Evolutionary conservation across 805 yeast species (phyloP).

Genomic region (Middelhovenomyces tepae): DNA sequence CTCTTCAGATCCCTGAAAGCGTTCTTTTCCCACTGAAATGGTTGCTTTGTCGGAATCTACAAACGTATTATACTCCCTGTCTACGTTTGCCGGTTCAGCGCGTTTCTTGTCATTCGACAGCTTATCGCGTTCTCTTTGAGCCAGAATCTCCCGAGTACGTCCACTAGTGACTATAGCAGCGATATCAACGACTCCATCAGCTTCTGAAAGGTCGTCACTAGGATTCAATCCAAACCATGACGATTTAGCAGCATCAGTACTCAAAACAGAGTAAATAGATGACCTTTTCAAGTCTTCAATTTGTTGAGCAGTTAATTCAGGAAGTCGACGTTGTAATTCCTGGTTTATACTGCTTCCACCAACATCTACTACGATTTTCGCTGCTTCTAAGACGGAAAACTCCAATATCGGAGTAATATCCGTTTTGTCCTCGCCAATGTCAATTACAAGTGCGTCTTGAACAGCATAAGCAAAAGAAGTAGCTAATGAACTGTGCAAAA

Average conservation of each 20-base stretch:
- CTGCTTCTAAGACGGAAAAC: conserved; percentile 51
- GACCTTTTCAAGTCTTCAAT: conserved; percentile 70
- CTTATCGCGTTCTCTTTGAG: conserved; percentile 48
- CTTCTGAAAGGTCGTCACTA: conserved; percentile 36
- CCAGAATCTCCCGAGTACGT: conserved; percentile 60
- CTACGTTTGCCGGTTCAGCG: conserved; percentile 43
- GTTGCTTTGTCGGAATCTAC: conserved; percentile 47
- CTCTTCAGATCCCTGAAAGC: conserved; percentile 70
- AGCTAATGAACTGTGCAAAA: conserved; percentile 60
- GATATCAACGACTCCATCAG: conserved; percentile 75
- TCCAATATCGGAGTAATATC: conserved; percentile 78
- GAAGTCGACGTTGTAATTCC: conserved; percentile 44
- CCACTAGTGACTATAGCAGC: conserved; percentile 82
- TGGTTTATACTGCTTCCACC: conserved; percentile 66
- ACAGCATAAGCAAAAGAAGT: conserved; percentile 60
- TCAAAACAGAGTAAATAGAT: conserved; percentile 68
- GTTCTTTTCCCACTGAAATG: conserved; percentile 74
- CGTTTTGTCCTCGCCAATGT: conserved; percentile 66
- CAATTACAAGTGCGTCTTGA: conserved; percentile 64
- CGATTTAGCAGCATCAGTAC: conserved; percentile 47
- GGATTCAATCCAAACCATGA: conserved; percentile 51
- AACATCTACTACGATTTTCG: conserved; percentile 36
- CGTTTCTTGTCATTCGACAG: conserved; percentile 27
- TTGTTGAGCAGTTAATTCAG: conserved; percentile 47
- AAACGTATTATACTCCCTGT: conserved; percentile 65